Conservation (phyloP, 805 yeast species). For the Wickerhamomyces bovis region DNA sequence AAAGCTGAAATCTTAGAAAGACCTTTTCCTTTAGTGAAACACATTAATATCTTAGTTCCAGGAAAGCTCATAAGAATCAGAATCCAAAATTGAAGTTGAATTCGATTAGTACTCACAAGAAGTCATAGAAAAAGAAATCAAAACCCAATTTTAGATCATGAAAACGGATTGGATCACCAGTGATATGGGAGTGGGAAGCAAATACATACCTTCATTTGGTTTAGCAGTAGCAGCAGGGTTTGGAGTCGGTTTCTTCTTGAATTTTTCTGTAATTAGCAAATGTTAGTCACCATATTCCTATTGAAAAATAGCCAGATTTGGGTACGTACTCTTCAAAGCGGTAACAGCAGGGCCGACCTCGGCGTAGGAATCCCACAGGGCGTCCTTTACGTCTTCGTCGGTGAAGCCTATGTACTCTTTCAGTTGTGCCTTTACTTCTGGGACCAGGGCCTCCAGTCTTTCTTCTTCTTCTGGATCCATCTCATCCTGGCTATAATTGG, state of each 20-base stretch:
- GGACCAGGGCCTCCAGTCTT: slow-evolving; percentile 37
- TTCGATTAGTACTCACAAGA: background rate
- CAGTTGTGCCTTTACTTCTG: slow-evolving; percentile 33
- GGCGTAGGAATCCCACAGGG: slow-evolving; percentile 54
- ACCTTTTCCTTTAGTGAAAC: background rate
- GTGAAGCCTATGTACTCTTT: slow-evolving; percentile 34
- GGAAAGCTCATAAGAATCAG: background rate
- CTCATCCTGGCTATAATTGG: slow-evolving; percentile 24
- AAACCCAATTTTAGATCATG: slow-evolving; percentile 6
- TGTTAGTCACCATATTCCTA: background rate
- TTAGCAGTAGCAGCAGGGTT: slow-evolving; percentile 1
- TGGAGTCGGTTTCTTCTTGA: slow-evolving; percentile 15
- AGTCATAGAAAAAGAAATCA: background rate
- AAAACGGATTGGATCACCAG: slow-evolving; percentile 1
- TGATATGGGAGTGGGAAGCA: background rate
- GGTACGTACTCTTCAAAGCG: slow-evolving; percentile 32
- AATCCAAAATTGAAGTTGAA: slow-evolving; percentile 7
- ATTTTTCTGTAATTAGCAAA: slow-evolving; percentile 10
- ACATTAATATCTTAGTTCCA: background rate
- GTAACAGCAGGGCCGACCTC: slow-evolving; percentile 45
- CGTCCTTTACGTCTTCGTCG: slow-evolving; percentile 48
- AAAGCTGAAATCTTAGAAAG: slow-evolving; percentile 20
- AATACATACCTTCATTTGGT: slow-evolving; percentile 42
- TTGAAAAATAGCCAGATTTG: too few species aligned
- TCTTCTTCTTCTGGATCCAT: slow-evolving; percentile 35